Base-by-base conservation (phyloP, 257 asterid genomes). In the Solanum chiquidenum region DNA sequence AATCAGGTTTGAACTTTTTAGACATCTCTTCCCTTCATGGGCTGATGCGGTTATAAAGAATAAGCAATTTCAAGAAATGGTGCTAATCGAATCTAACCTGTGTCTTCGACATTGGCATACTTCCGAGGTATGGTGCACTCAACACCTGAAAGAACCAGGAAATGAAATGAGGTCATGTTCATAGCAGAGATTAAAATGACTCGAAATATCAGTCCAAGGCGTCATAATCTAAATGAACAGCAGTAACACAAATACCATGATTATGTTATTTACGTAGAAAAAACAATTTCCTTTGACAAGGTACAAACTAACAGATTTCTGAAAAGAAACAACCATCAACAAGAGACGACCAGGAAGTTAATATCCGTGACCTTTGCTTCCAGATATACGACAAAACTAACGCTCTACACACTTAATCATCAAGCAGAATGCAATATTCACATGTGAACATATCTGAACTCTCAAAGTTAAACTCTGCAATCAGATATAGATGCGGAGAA, bases 41-140 rank as follows among this genome's bases (percentile, higher is more conserved):
- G n/a, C 9, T 52, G 29, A 80, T 80, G 42, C 0, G 5, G 29
- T 9, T 80, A 29, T 31, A 29, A 12, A 49, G 69, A 29, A 80
- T 8, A 80, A 77, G 29, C 42, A 49, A 46, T 16, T 82, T 49
- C 69, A 82, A 82, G 31, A 49, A 80, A 49, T 80, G 27, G 86
- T 20, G 44, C 42, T 46, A 9, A 29, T 11, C 27, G 86, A 37
- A 18, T 82, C 92, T 86, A 91, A 96, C 99, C 95, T 91, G 93
- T 85, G 88, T 31, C 9, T 88, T 87, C 38, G 89, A 33, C 44
- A 88, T 49, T 9, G 93, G 89, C 38, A 92, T 87, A 74, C 91
- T 87, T 73, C 88, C 91, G 27, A 97, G 90, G 88, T 95, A 97
- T 8, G 99, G 99, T 89, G 98, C 98, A 86, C 98, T 95, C 91